Percentiles rank a stretch among this genome's conserved stretches.
These are phyloP conservation scores for Pterocarpus macrocarpus DNA, from an alignment of 306 rosid genomes.

Conservation along the genomic window DNA sequence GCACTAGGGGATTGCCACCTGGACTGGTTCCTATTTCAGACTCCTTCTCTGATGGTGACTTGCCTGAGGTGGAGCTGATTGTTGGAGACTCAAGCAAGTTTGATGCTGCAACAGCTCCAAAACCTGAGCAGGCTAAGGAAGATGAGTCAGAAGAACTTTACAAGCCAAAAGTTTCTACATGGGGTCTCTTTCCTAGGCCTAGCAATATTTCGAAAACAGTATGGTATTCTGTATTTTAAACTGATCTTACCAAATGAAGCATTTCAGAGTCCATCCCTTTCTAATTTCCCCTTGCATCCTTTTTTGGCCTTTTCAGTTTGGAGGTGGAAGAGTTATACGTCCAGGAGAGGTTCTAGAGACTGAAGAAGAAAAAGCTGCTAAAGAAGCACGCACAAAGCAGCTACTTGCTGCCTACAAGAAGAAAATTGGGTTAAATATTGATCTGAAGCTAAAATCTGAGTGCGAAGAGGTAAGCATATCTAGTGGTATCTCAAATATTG, in stretches of 20 bases:
- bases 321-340: conserved; percentile 82
- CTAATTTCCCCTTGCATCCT: background rate
- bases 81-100: conserved; percentile 78
- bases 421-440: conserved; percentile 67
- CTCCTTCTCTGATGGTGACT: conserved; percentile 59
- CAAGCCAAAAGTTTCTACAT: conserved; percentile 91
- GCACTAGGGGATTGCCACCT: conserved; percentile 72
- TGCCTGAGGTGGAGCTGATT: conserved; percentile 84
- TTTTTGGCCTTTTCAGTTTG: conserved; percentile 61
- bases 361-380: conserved; percentile 79
- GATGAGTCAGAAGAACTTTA: conserved; percentile 67
- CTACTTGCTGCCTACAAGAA: conserved; percentile 79
- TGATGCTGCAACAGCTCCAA: conserved; percentile 44
- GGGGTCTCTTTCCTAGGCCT: conserved; percentile 99
- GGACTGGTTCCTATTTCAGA: conserved; percentile 84
- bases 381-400: conserved; percentile 75
- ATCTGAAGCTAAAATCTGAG: conserved; percentile 74
- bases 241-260: conserved; percentile 27
- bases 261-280: background rate
- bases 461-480: conserved; percentile 69
- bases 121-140: conserved; percentile 54
- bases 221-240: conserved; percentile 41
- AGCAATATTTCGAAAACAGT: conserved; percentile 87
- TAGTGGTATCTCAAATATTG: conserved; percentile 8
- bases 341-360: conserved; percentile 87